phyloP scores from a whole-genome alignment of 1,139 yeast genomes.

The Petasospora fabianii region DNA sequence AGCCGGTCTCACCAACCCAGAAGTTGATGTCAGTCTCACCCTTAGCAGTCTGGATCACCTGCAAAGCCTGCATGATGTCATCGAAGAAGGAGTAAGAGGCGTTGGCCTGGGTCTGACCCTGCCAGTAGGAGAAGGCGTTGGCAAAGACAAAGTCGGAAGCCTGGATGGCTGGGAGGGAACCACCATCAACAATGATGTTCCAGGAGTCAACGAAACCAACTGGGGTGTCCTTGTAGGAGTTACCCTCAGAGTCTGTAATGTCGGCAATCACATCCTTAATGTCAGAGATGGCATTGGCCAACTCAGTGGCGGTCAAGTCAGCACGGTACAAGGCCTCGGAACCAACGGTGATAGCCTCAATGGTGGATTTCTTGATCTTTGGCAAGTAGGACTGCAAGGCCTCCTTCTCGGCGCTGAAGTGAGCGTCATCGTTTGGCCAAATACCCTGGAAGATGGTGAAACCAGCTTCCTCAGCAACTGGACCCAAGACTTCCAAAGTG shows the following conservation, averaged over 20 bases:
- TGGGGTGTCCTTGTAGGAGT: slow-evolving; percentile 63
- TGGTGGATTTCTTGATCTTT: slow-evolving; percentile 57
- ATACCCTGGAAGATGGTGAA: slow-evolving; percentile 73
- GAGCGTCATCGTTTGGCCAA: slow-evolving; percentile 85
- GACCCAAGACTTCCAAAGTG: slow-evolving; percentile 77
- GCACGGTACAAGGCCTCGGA: slow-evolving; percentile 89
- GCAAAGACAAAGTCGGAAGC: slow-evolving; percentile 85
- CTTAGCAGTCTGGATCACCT: slow-evolving; percentile 76
- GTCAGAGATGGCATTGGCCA: slow-evolving; percentile 60
- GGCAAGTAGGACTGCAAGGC: slow-evolving; percentile 74
- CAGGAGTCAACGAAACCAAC: slow-evolving; percentile 97
- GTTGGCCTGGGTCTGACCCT: slow-evolving; percentile 81
- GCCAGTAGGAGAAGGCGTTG: slow-evolving; percentile 98
- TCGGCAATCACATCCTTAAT: slow-evolving; percentile 52
- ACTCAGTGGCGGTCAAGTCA: slow-evolving; percentile 66
- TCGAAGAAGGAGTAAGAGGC: slow-evolving; percentile 89
- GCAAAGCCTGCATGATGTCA: slow-evolving; percentile 95
- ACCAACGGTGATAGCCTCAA: slow-evolving; percentile 78
- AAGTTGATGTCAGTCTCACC: slow-evolving; percentile 80
- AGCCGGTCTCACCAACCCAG: slow-evolving; percentile 98
- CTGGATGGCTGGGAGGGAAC: slow-evolving; percentile 60
- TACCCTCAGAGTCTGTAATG: slow-evolving; percentile 77
- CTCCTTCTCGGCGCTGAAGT: slow-evolving; percentile 62
- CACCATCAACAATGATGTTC: slow-evolving; percentile 85
- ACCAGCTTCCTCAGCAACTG: slow-evolving; percentile 76